phyloP scores from a whole-genome alignment of 2,329 filamentous ascomycete genomes.

The Aureobasidium sp. region DNA sequence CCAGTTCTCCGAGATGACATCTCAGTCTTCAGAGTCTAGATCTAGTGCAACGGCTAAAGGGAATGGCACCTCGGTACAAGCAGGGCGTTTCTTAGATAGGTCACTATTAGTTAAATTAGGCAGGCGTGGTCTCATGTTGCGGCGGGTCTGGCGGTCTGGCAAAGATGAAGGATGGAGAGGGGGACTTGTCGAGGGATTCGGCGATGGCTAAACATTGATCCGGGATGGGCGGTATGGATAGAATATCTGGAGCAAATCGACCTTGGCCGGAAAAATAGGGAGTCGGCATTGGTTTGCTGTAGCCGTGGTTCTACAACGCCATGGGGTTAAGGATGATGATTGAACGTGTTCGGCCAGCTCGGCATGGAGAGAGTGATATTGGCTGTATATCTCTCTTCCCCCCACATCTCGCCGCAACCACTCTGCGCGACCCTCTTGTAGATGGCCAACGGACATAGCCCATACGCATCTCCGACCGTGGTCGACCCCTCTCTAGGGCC shows the following conservation, averaged over 20 bases:
- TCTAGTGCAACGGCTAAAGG: not conserved
- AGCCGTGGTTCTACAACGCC: not conserved
- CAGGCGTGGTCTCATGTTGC: not conserved
- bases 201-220: constrained; percentile 7
- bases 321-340: not conserved
- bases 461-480: not conserved
- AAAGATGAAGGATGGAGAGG: not conserved
- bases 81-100: not conserved
- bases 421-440: not conserved
- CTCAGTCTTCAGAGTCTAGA: not conserved
- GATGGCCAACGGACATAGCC: constrained; percentile 3
- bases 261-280: not conserved
- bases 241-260: not conserved
- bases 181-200: not conserved
- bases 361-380: not conserved
- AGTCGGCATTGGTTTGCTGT: not conserved
- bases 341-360: not conserved
- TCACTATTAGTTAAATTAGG: not conserved
- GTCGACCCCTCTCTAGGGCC: constrained; percentile 14
- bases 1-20: not conserved
- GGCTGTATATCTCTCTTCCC: not conserved
- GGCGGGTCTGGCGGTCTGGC: not conserved
- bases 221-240: not conserved
- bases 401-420: not conserved
- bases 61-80: not conserved